Conservation (phyloP, 169 alveolate genomes). For the Plasmodium cynomolgi region DNA sequence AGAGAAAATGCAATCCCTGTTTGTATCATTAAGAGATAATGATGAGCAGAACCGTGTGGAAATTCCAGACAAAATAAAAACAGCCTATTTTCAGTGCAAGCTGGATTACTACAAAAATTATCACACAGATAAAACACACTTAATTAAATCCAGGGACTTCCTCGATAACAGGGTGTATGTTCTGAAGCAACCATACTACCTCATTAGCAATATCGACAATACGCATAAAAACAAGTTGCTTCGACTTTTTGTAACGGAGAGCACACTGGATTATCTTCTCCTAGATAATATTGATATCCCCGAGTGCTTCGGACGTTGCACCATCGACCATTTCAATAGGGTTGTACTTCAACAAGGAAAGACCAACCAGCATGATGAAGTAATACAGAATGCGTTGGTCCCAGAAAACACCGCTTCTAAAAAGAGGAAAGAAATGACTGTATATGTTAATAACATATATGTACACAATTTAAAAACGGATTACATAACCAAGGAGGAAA, state of each 20-base stretch:
- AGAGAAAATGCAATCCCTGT: constrained; percentile 23
- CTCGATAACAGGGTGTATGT: constrained; percentile 19
- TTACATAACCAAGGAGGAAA: constrained; percentile 9
- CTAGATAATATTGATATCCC: constrained; percentile 36
- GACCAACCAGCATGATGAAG: background rate
- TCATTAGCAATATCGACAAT: constrained; percentile 15
- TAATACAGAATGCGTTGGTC: constrained; percentile 13
- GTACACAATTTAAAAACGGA: constrained; percentile 7
- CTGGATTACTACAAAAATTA: constrained; percentile 28
- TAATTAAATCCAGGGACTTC: constrained; percentile 23
- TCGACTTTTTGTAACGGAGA: constrained; percentile 32
- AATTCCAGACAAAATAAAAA: constrained; percentile 30
- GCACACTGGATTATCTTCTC: constrained; percentile 24
- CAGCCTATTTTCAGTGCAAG: constrained; percentile 36
- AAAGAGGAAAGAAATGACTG: constrained; percentile 12
- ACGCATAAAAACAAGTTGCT: background rate
- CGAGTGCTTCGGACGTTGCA: constrained; percentile 60
- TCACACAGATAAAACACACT: constrained; percentile 17
- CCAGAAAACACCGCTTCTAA: background rate
- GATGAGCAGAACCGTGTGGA: constrained; percentile 30
- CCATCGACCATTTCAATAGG: constrained; percentile 4
- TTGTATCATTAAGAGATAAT: constrained; percentile 13
- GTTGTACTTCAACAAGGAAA: constrained; percentile 1
- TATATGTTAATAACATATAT: constrained; percentile 5
- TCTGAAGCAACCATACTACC: constrained; percentile 53